Percentiles rank a stretch among this genome's conserved stretches.
These are phyloP conservation scores for Saturnispora mendoncae DNA, from an alignment of 805 yeast species.

Conservation along the genomic window DNA sequence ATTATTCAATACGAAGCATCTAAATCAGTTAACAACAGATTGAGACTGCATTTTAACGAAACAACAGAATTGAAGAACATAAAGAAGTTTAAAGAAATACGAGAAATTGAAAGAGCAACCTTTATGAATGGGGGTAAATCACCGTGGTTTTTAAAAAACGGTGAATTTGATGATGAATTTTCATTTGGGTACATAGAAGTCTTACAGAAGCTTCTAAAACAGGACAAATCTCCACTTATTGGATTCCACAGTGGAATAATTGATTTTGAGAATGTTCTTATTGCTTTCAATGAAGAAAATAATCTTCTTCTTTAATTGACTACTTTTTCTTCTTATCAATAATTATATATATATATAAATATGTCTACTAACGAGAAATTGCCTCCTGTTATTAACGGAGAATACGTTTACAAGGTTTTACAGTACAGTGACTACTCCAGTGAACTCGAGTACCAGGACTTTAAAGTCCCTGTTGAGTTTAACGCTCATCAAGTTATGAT, in stretches of 20 bases:
- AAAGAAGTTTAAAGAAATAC: background rate
- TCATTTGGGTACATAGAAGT: conserved; percentile 7
- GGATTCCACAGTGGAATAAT: conserved; percentile 2
- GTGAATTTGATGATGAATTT: conserved; percentile 1
- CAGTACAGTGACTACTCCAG: conserved; percentile 13
- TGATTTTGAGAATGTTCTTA: conserved; percentile 1
- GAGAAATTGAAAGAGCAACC: conserved; percentile 1
- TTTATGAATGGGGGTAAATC: background rate
- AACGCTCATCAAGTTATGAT: conserved; percentile 16
- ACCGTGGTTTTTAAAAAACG: background rate
- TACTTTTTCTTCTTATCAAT: background rate
- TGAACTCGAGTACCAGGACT: conserved; percentile 7
- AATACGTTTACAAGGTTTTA: conserved; percentile 11
- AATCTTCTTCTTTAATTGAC: background rate
- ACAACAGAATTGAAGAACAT: conserved; percentile 2
- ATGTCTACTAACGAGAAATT: background rate
- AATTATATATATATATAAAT: background rate
- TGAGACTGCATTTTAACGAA: background rate
- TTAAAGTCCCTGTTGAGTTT: conserved; percentile 11
- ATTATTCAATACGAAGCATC: conserved; percentile 5
- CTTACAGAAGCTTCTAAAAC: background rate
- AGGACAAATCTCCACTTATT: background rate
- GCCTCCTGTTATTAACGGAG: conserved; percentile 8
- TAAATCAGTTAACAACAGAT: conserved; percentile 1
- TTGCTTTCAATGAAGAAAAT: conserved; percentile 9